phyloP scores from a whole-genome alignment of 345 rosid species.

The Corymbia maculata region DNA sequence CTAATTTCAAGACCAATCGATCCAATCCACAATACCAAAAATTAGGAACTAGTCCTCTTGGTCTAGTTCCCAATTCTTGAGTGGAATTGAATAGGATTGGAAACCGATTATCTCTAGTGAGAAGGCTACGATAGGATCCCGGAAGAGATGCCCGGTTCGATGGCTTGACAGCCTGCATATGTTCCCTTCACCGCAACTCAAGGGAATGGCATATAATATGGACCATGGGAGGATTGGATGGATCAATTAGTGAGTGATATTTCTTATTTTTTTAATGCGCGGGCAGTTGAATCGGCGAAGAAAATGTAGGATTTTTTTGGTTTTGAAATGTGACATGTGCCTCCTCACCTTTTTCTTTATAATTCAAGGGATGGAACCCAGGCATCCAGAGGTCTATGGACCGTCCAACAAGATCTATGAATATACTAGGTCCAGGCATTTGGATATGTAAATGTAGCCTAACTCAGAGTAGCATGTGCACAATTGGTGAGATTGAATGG shows the following conservation, averaged over 20 bases:
- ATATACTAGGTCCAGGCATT: not conserved
- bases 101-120: no score
- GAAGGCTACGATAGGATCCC: not conserved
- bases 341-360: not conserved
- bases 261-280: not conserved
- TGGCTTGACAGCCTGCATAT: not conserved
- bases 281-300: not conserved
- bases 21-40: no score
- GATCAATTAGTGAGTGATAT: not conserved
- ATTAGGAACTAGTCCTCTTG: no score
- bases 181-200: not conserved
- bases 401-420: not conserved
- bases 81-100: no score
- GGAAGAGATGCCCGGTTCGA: not conserved
- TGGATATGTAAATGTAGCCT: not conserved
- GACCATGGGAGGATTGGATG: no score
- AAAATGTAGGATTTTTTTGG: not conserved
- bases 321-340: not conserved
- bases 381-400: not conserved
- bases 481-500: no score
- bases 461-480: not conserved
- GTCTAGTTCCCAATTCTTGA: no score
- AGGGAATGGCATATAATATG: not conserved
- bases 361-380: rapidly evolving
- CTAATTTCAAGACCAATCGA: no score